A percentile compares a stretch with the other conserved stretches of the same genome.
These are phyloP conservation scores for Trichoderma reesei DNA, from an alignment of 495 filamentous ascomycete species.

Conservation along the genomic window DNA sequence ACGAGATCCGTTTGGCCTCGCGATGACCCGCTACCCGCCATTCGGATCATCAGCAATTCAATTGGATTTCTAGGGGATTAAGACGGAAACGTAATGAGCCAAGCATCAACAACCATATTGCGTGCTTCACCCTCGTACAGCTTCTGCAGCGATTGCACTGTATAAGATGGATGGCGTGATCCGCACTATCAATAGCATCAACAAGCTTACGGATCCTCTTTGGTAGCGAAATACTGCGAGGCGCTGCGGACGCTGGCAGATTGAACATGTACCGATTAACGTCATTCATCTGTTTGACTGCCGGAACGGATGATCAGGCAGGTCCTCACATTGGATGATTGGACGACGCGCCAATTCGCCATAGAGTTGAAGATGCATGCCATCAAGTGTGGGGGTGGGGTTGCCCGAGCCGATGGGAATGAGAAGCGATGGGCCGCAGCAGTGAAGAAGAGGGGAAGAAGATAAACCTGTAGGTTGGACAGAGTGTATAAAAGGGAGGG, in stretches of 20 bases:
- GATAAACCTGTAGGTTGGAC: background rate
- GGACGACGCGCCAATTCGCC: constrained; percentile 5
- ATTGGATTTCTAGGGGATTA: background rate
- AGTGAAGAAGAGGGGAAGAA: background rate
- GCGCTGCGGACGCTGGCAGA: background rate
- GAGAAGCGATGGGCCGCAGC: constrained; percentile 39
- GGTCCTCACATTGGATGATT: background rate
- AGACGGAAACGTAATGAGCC: background rate
- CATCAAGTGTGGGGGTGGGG: constrained; percentile 1
- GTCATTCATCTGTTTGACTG: background rate
- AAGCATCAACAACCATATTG: background rate
- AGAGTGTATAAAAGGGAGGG: background rate
- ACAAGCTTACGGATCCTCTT: background rate
- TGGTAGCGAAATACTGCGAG: background rate
- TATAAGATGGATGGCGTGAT: constrained; percentile 1
- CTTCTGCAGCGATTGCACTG: background rate
- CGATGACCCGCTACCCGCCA: background rate
- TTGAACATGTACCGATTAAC: background rate
- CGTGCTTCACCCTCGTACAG: background rate
- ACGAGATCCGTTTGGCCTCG: background rate
- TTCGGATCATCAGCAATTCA: background rate
- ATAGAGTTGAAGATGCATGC: constrained; percentile 6
- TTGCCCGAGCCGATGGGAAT: background rate
- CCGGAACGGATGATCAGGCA: background rate
- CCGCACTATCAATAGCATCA: constrained; percentile 7